Conservation (phyloP, 2,329 filamentous ascomycete species). For the Cadophora gregata region DNA sequence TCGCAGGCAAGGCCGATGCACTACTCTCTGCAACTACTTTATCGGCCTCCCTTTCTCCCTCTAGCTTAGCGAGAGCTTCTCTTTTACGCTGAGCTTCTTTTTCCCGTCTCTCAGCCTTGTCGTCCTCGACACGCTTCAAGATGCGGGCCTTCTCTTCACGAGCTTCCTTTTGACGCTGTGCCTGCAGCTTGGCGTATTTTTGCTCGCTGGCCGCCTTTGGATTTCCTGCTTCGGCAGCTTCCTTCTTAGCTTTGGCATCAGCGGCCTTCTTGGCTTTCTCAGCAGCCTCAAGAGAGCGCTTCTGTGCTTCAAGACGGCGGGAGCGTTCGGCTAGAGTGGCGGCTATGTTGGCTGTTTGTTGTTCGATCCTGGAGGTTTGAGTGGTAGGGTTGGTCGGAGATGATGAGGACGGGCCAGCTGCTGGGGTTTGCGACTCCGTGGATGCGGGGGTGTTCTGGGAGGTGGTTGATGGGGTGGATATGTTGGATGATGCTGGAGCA, state of each 20-base stretch:
- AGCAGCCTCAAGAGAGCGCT: slow-evolving; percentile 49
- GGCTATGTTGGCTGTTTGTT: slow-evolving; percentile 37
- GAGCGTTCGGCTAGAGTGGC: slow-evolving; percentile 58
- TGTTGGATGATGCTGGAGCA: slow-evolving; percentile 18
- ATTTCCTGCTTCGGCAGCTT: slow-evolving; percentile 46
- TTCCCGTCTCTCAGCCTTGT: slow-evolving; percentile 71
- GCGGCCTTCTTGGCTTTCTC: slow-evolving; percentile 48
- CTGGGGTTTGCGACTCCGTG: background rate
- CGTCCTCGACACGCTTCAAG: slow-evolving; percentile 76
- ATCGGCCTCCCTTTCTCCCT: slow-evolving; percentile 31
- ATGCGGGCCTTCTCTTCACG: slow-evolving; percentile 74
- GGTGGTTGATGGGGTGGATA: slow-evolving; percentile 16
- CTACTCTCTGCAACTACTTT: slow-evolving; percentile 25
- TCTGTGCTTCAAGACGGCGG: slow-evolving; percentile 54
- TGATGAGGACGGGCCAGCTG: slow-evolving; percentile 6
- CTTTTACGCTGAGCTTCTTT: slow-evolving; percentile 58
- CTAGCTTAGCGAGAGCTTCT: slow-evolving; percentile 42
- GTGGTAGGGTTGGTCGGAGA: background rate
- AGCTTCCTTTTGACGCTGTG: slow-evolving; percentile 67
- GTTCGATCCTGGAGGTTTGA: slow-evolving; percentile 21
- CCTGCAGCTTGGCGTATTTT: slow-evolving; percentile 60
- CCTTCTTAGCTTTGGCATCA: slow-evolving; percentile 52
- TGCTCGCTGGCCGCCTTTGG: slow-evolving; percentile 45
- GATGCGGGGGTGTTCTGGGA: background rate
- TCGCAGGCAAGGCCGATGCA: slow-evolving; percentile 26